phyloP scores from a whole-genome alignment of 2,329 filamentous ascomycete genomes.

The Paraphoma sp. region DNA sequence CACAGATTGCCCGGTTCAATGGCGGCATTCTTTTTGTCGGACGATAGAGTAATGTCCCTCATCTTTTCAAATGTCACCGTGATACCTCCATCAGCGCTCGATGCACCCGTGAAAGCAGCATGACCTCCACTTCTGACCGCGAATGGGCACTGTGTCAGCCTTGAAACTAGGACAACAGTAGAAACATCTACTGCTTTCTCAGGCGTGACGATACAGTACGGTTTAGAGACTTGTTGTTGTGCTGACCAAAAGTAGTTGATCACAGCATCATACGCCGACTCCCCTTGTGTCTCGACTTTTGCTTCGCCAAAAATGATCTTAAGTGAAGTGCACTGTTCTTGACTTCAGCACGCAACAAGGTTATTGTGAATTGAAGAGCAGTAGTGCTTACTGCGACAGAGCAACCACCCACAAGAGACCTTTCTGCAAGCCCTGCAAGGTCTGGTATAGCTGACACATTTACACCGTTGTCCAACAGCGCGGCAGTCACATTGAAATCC shows the following conservation, averaged over 20 bases:
- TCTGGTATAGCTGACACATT: conserved; percentile 25
- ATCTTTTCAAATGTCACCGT: conserved; percentile 27
- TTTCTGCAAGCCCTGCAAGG: conserved; percentile 5
- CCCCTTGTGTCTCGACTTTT: conserved; percentile 18
- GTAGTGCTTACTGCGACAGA: conserved; percentile 15
- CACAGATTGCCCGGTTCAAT: conserved; percentile 38
- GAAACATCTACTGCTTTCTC: conserved; percentile 23
- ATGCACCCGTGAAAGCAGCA: conserved; percentile 20
- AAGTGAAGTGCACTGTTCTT: conserved; percentile 27
- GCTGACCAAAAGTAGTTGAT: conserved; percentile 32
- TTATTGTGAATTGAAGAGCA: neutral
- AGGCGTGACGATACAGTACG: conserved; percentile 37
- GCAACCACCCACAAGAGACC: conserved; percentile 11
- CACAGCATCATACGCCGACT: conserved; percentile 20
- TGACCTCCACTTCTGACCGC: conserved; percentile 44
- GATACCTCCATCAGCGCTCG: conserved; percentile 31
- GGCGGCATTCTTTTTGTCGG: conserved; percentile 19
- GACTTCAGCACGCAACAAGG: neutral
- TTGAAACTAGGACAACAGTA: conserved; percentile 17
- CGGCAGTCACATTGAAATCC: conserved; percentile 26
- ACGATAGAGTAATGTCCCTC: conserved; percentile 20
- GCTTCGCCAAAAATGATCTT: conserved; percentile 19
- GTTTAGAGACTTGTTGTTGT: conserved; percentile 24
- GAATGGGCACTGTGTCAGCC: conserved; percentile 36
- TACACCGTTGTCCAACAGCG: conserved; percentile 22